A percentile compares a stretch with the other conserved stretches of the same genome.
Conservation (phyloP, 352 stramenopile species). For the Phytophthora litchii region DNA sequence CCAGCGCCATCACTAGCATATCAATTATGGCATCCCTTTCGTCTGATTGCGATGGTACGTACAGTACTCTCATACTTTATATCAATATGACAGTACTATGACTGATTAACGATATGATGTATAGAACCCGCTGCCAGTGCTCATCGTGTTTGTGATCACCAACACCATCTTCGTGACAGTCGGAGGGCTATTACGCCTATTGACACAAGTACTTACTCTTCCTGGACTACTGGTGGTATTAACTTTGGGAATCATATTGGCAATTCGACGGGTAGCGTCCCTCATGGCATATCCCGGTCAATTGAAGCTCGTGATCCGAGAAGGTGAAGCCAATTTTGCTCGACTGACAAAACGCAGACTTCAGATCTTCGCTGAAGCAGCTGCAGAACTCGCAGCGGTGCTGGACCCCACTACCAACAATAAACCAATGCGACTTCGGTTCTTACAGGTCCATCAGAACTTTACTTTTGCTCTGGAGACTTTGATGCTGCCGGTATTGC, state of each 20-base stretch:
- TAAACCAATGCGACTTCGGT: slow-evolving; percentile 45
- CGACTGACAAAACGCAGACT: slow-evolving; percentile 72
- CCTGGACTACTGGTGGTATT: slow-evolving; percentile 62
- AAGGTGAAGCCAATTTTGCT: slow-evolving; percentile 81
- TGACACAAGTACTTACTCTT: slow-evolving; percentile 55
- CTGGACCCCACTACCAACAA: slow-evolving; percentile 34
- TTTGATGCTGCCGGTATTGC: slow-evolving; percentile 60
- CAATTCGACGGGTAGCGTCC: slow-evolving; percentile 56
- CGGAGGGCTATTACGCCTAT: slow-evolving; percentile 55
- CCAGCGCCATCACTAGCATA: slow-evolving; percentile 44
- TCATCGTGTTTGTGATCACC: slow-evolving; percentile 52
- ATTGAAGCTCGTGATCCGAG: slow-evolving; percentile 74
- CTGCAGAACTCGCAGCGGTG: slow-evolving; percentile 52
- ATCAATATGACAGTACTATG: neutral
- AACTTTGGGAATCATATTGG: slow-evolving; percentile 32
- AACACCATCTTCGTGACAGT: slow-evolving; percentile 70
- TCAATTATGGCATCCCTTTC: slow-evolving; percentile 79
- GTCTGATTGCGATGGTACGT: slow-evolving; percentile 59
- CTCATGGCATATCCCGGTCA: slow-evolving; percentile 79
- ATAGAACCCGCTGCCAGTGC: slow-evolving; percentile 66
- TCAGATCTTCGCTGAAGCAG: slow-evolving; percentile 68
- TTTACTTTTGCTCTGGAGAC: slow-evolving; percentile 73
- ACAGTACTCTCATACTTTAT: slow-evolving; percentile 10
- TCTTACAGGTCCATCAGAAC: slow-evolving; percentile 71
- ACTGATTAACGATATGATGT: slow-evolving; percentile 1